These are phyloP conservation scores for Phytophthora sp. DNA, from an alignment of 352 stramenopile genomes.

Conservation along the genomic window DNA sequence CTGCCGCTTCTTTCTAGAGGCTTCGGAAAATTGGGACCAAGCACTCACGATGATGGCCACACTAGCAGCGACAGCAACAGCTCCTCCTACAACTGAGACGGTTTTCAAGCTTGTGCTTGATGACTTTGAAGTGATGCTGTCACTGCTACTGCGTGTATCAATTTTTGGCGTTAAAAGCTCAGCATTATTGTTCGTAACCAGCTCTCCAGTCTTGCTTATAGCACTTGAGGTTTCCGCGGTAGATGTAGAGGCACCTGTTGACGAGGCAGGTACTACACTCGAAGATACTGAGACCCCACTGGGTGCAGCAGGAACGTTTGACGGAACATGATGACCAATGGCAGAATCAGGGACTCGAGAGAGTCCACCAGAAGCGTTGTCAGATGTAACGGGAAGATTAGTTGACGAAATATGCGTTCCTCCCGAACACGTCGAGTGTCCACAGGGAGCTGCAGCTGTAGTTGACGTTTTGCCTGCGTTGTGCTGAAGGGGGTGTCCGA, in stretches of 20 bases:
- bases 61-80: slow-evolving; percentile 74
- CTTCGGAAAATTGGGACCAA: slow-evolving; percentile 81
- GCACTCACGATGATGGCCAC: slow-evolving; percentile 79
- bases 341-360: slow-evolving; percentile 2
- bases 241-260: slow-evolving; percentile 7
- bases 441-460: slow-evolving; percentile 6
- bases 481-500: slow-evolving; percentile 59
- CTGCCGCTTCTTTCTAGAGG: slow-evolving; percentile 62
- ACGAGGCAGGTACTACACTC: slow-evolving; percentile 13
- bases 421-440: not conserved
- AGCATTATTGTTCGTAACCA: slow-evolving; percentile 28
- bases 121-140: slow-evolving; percentile 33
- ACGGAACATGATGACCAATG: slow-evolving; percentile 6
- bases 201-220: slow-evolving; percentile 22
- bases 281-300: slow-evolving; percentile 10
- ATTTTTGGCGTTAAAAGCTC: slow-evolving; percentile 16
- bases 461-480: slow-evolving; percentile 32
- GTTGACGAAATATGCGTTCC: slow-evolving; percentile 12
- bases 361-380: slow-evolving; percentile 10
- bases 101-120: slow-evolving; percentile 50
- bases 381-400: slow-evolving; percentile 10
- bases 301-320: slow-evolving; percentile 10
- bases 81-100: slow-evolving; percentile 70
- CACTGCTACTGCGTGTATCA: slow-evolving; percentile 25
- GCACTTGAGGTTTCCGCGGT: slow-evolving; percentile 11